Evolutionary conservation across 2,329 filamentous ascomycete genomes (phyloP).

Genomic region (Fusarium sp.): DNA sequence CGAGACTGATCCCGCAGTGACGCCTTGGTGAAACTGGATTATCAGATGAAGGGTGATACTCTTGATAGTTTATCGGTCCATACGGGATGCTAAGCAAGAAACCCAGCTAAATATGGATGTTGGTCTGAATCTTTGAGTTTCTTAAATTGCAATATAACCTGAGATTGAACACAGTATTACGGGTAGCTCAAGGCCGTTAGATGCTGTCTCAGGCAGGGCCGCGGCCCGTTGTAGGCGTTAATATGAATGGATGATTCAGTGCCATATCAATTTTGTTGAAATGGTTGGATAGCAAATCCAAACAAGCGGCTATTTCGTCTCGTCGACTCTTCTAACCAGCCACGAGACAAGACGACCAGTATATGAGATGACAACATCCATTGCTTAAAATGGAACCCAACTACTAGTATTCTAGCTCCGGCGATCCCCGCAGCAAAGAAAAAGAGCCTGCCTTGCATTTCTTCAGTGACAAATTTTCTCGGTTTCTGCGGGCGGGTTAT

Average conservation of each 20-base stretch:
- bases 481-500: constrained; percentile 48
- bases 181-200: background rate
- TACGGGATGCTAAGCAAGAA: background rate
- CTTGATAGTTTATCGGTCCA: background rate
- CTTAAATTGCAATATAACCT: background rate
- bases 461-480: constrained; percentile 9
- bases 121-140: background rate
- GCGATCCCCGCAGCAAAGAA: constrained; percentile 11
- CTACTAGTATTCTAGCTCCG: constrained; percentile 1
- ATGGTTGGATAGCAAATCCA: constrained; percentile 4
- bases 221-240: constrained; percentile 29
- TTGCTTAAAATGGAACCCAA: background rate
- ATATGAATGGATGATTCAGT: background rate
- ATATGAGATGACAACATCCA: background rate
- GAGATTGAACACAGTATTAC: background rate
- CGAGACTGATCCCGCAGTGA: constrained; percentile 17
- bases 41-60: constrained; percentile 3
- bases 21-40: background rate
- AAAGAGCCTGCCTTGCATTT: background rate
- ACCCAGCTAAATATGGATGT: background rate
- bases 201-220: constrained; percentile 11
- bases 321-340: background rate
- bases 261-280: background rate
- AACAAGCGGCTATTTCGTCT: constrained; percentile 9
- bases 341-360: background rate